phyloP scores from a whole-genome alignment of 192 early-diverging fungal species.

The Entophlyctis luteolus region DNA sequence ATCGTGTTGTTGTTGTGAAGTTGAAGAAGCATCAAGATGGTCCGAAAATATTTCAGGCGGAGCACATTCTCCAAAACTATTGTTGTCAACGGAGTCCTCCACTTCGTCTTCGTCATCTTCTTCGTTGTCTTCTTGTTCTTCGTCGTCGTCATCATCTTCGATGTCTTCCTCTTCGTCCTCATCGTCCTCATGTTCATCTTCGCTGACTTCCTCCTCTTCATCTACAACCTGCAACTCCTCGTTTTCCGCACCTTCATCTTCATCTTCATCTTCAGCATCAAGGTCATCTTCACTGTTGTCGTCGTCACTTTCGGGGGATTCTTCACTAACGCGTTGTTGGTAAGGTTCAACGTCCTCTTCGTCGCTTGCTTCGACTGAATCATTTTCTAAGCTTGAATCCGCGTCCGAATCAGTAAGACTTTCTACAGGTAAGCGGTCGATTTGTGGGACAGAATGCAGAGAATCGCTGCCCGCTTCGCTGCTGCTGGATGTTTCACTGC shows the following conservation, averaged over 20 bases:
- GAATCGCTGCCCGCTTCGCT: too few relatives aligned
- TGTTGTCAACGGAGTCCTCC: background rate
- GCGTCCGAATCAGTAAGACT: too few relatives aligned
- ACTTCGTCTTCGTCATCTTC: background rate
- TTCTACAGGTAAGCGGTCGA: too few relatives aligned
- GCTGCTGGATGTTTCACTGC: too few relatives aligned
- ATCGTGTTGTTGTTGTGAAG: background rate
- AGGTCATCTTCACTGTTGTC: background rate
- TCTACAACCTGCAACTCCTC: background rate
- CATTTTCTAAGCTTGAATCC: too few relatives aligned
- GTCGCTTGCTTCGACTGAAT: background rate
- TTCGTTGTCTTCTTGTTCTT: background rate
- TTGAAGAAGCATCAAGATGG: background rate
- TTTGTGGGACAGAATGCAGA: too few relatives aligned
- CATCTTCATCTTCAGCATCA: background rate
- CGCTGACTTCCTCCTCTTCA: background rate
- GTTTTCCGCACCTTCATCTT: background rate
- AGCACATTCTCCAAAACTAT: background rate
- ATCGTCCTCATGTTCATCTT: background rate
- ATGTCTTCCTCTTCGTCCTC: background rate
- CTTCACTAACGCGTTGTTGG: conserved; percentile 3
- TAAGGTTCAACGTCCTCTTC: background rate
- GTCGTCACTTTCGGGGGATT: background rate
- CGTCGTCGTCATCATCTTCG: background rate
- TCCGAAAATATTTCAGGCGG: background rate